Conservation (phyloP, 1,284 basidiomycete species). For the Omphalotus olearius region DNA sequence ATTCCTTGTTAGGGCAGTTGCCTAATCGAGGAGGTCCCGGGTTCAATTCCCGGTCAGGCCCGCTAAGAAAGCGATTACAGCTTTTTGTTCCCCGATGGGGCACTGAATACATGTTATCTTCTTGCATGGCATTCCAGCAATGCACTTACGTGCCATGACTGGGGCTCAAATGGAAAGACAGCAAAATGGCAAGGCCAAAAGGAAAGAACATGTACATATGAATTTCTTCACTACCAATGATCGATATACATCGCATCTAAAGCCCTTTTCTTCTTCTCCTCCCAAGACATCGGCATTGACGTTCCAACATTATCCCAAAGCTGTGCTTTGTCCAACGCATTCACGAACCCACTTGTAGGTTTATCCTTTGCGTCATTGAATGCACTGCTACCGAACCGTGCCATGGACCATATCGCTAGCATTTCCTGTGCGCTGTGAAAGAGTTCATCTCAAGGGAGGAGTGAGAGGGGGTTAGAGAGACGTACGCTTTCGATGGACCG, state of each 20-base stretch:
- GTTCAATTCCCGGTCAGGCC: constrained; percentile 76
- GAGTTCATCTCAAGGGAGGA: no score
- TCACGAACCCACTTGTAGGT: background rate
- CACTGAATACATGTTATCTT: no score
- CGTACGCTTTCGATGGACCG: no score
- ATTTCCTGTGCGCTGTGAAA: constrained; percentile 1
- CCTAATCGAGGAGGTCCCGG: constrained; percentile 72
- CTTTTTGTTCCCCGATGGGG: no score
- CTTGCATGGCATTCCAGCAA: no score
- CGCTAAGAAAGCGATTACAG: no score
- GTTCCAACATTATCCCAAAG: background rate
- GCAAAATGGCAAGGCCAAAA: no score
- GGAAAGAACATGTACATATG: no score
- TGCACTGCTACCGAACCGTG: background rate
- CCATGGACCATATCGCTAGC: constrained; percentile 1
- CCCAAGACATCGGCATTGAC: background rate
- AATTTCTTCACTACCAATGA: background rate
- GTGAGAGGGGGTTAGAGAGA: no score
- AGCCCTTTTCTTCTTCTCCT: background rate
- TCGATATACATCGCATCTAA: constrained; percentile 1
- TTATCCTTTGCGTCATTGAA: constrained; percentile 1
- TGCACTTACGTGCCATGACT: no score
- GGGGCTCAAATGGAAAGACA: no score
- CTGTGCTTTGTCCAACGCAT: background rate
- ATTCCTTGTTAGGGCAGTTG: no score